Conservation (phyloP, 2,329 filamentous ascomycete species). For the Ophiobolus disseminans region DNA sequence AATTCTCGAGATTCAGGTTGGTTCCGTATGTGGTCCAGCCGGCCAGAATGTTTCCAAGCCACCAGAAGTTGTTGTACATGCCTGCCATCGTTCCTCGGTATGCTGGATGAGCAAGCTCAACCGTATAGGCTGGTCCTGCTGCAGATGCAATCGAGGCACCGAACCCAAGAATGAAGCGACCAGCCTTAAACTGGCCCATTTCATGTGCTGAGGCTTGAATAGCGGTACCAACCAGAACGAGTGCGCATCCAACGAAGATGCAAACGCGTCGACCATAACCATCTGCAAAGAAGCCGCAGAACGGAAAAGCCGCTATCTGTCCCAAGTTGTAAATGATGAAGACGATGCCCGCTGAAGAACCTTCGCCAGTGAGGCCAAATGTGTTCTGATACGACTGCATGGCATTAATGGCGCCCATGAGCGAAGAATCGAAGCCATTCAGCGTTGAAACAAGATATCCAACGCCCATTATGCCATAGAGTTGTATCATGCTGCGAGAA, state of each 20-base stretch:
- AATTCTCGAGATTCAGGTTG: conserved; percentile 48
- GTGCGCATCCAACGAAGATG: conserved; percentile 63
- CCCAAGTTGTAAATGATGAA: conserved; percentile 56
- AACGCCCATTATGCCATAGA: conserved; percentile 44
- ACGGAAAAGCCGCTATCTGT: conserved; percentile 59
- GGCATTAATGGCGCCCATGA: conserved; percentile 61
- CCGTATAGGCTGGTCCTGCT: conserved; percentile 64
- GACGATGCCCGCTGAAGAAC: conserved; percentile 59
- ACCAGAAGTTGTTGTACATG: conserved; percentile 59
- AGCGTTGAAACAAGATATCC: conserved; percentile 45
- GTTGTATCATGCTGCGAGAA: conserved; percentile 40
- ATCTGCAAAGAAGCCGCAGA: conserved; percentile 50
- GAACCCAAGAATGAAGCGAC: conserved; percentile 50
- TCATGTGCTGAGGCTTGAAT: conserved; percentile 58
- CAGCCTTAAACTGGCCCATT: conserved; percentile 61
- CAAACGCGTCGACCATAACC: conserved; percentile 60
- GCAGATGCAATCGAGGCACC: conserved; percentile 65
- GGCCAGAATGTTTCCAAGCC: conserved; percentile 61
- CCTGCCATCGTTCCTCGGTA: conserved; percentile 68
- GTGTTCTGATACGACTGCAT: conserved; percentile 60
- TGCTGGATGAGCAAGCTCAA: conserved; percentile 67
- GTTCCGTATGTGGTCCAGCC: conserved; percentile 59
- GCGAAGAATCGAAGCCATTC: conserved; percentile 46
- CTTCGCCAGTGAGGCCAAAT: conserved; percentile 57
- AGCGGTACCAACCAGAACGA: conserved; percentile 61